These are phyloP conservation scores for Sporisorium exsertum DNA, from an alignment of 1,284 basidiomycete species.

Conservation along the genomic window DNA sequence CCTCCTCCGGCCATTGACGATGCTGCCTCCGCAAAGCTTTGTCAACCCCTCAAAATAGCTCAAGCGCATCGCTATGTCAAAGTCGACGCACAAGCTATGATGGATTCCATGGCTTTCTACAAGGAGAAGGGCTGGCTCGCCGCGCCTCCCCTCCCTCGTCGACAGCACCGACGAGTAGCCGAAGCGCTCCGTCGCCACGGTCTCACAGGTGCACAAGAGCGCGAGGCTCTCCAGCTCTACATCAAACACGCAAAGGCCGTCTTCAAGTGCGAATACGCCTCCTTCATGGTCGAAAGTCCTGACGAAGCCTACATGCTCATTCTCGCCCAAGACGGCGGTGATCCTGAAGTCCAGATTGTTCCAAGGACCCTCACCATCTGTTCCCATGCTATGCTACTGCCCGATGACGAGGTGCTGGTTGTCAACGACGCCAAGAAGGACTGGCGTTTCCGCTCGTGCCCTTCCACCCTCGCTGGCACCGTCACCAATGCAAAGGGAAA, in stretches of 20 bases:
- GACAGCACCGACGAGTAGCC: slow-evolving; percentile 17
- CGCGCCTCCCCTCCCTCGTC: slow-evolving; percentile 35
- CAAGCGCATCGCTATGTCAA: slow-evolving; percentile 36
- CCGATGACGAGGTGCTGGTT: slow-evolving; percentile 49
- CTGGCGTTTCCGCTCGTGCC: slow-evolving; percentile 51
- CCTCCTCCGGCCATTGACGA: too few relatives aligned
- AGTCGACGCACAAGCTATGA: slow-evolving; percentile 15
- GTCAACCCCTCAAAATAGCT: slow-evolving; percentile 3
- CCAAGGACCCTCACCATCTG: slow-evolving; percentile 41
- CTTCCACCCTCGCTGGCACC: slow-evolving; percentile 34
- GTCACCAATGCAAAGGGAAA: slow-evolving; percentile 34
- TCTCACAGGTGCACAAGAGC: slow-evolving; percentile 29
- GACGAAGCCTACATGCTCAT: slow-evolving; percentile 45
- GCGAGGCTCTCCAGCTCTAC: slow-evolving; percentile 39
- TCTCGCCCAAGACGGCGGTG: slow-evolving; percentile 40
- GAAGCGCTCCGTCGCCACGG: slow-evolving; percentile 40
- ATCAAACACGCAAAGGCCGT: slow-evolving; percentile 45
- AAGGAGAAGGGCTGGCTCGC: slow-evolving; percentile 48
- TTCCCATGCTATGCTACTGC: slow-evolving; percentile 56
- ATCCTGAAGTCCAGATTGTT: slow-evolving; percentile 14
- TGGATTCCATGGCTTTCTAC: slow-evolving; percentile 42
- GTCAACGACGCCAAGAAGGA: slow-evolving; percentile 45
- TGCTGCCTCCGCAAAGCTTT: slow-evolving; percentile 21
- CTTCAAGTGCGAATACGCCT: slow-evolving; percentile 49
- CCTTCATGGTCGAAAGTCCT: slow-evolving; percentile 45